Evolutionary conservation across 1,284 basidiomycete species (phyloP).

Genomic region (Puccinia brachypodii): DNA sequence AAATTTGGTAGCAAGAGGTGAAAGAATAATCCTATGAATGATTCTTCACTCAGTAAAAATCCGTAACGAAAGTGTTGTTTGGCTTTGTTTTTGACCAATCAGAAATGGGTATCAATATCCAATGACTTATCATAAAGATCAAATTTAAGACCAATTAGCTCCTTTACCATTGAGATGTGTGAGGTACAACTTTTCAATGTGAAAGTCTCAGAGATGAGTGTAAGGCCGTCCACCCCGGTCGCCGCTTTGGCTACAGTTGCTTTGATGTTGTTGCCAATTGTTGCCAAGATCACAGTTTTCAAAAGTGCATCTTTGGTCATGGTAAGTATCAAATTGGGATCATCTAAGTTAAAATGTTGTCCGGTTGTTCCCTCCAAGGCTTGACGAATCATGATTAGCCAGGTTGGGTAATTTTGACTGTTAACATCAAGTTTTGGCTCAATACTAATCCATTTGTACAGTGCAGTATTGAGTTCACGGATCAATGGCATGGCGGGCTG

Average conservation of each 20-base stretch:
- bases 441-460: neutral
- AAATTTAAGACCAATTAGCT: neutral
- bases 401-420: neutral
- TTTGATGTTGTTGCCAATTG: neutral
- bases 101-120: neutral
- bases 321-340: neutral
- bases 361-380: neutral
- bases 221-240: neutral
- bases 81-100: neutral
- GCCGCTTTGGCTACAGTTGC: neutral
- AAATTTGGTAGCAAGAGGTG: constrained; percentile 10
- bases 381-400: neutral
- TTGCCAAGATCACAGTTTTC: neutral
- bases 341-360: neutral
- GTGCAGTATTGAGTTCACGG: neutral
- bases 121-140: too few relatives aligned
- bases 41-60: neutral
- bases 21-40: neutral
- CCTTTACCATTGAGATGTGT: neutral
- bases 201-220: neutral
- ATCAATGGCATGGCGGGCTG: too few relatives aligned
- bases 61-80: neutral
- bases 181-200: neutral
- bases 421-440: neutral
- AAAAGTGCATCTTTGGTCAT: neutral